Conservation (phyloP, 2,329 filamentous ascomycete species). For the Exophiala phaeomuriformis region DNA sequence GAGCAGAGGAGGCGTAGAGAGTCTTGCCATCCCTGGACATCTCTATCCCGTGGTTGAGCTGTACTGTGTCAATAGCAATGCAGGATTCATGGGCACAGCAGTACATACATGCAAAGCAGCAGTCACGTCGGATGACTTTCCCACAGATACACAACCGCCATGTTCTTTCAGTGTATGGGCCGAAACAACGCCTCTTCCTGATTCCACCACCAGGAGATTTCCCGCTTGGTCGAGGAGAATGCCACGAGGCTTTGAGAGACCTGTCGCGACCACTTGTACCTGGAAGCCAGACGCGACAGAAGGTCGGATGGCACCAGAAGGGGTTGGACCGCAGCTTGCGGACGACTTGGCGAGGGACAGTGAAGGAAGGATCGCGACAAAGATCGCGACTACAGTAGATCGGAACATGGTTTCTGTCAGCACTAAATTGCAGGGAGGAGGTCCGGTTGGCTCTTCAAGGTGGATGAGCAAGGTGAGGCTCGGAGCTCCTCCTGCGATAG, state of each 20-base stretch:
- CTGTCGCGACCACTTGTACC: conserved; percentile 42
- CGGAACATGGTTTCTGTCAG: not conserved
- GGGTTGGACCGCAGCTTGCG: conserved; percentile 20
- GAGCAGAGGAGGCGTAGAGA: conserved; percentile 50
- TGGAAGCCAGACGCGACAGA: conserved; percentile 27
- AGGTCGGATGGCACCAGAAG: conserved; percentile 24
- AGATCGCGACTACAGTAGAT: not conserved
- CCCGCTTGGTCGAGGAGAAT: conserved; percentile 44
- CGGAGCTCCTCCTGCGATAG: not conserved
- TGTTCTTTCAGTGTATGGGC: conserved; percentile 35
- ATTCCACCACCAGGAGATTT: conserved; percentile 45
- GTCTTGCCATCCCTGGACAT: conserved; percentile 44
- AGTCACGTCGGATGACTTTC: conserved; percentile 18
- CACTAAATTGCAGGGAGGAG: not conserved
- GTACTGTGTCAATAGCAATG: conserved; percentile 6
- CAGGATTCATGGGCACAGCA: not conserved
- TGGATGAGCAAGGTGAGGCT: not conserved
- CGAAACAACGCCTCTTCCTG: conserved; percentile 32
- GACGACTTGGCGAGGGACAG: conserved; percentile 15
- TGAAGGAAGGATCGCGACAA: conserved; percentile 5
- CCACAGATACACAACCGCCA: conserved; percentile 30
- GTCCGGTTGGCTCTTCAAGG: not conserved
- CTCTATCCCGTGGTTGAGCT: conserved; percentile 47
- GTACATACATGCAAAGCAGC: conserved; percentile 16
- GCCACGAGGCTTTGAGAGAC: conserved; percentile 40